A percentile compares a stretch with the other conserved stretches of the same genome.
These are phyloP conservation scores for Globisporangium paroecandrum DNA, from an alignment of 352 stramenopile genomes.

Conservation along the genomic window DNA sequence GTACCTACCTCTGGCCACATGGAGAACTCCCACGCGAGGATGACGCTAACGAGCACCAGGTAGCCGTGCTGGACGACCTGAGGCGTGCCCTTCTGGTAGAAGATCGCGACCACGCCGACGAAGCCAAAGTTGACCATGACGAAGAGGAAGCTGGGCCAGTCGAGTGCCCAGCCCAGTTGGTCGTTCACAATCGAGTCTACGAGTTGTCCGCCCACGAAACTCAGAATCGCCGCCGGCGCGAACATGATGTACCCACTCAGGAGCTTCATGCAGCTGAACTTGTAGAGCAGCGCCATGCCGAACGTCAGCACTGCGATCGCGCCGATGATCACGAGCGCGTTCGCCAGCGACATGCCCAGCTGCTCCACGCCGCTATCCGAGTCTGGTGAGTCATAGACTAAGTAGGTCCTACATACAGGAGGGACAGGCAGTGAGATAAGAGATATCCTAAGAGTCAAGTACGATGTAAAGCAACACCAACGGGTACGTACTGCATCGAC, in stretches of 20 bases:
- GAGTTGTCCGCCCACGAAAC: conserved; percentile 82
- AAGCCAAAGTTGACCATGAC: conserved; percentile 91
- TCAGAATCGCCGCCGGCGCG: conserved; percentile 78
- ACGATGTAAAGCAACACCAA: neutral
- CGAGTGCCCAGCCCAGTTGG: conserved; percentile 65
- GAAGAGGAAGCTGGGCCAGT: conserved; percentile 80
- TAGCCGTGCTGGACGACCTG: conserved; percentile 92
- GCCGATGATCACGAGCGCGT: conserved; percentile 87
- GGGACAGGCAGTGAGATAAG: neutral
- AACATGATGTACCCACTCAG: conserved; percentile 88
- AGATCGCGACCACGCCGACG: conserved; percentile 86
- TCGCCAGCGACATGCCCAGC: conserved; percentile 76
- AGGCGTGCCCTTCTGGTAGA: conserved; percentile 84
- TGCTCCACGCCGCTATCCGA: conserved; percentile 28
- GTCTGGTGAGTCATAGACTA: conserved; percentile 73
- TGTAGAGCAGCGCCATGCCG: conserved; percentile 87
- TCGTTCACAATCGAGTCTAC: conserved; percentile 77
- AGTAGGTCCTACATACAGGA: conserved; percentile 43
- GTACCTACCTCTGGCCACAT: conserved; percentile 92
- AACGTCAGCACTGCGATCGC: conserved; percentile 85
- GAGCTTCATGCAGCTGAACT: conserved; percentile 86
- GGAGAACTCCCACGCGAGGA: conserved; percentile 96
- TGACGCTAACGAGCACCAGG: conserved; percentile 93
- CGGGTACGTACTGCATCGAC: conserved; percentile 63
- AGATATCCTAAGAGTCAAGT: no score